These are phyloP conservation scores for Paragyromitra xinjiangensis DNA, from an alignment of 495 filamentous ascomycete genomes.

Conservation along the genomic window DNA sequence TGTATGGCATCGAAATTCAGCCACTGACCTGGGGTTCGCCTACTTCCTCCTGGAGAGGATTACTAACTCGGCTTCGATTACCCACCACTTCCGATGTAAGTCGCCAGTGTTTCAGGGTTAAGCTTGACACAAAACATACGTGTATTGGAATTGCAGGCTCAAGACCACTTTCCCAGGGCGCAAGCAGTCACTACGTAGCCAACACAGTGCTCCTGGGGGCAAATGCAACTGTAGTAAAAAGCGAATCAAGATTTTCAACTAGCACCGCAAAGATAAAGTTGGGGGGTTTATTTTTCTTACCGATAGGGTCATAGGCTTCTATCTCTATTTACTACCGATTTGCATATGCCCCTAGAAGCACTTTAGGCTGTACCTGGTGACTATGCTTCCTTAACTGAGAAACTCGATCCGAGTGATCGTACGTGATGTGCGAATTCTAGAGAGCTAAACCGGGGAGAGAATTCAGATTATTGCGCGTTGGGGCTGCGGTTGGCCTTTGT, in stretches of 20 bases:
- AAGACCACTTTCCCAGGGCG: constrained; percentile 8
- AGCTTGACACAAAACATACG: constrained; percentile 24
- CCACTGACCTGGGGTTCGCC: constrained; percentile 21
- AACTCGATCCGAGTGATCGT: constrained; percentile 43
- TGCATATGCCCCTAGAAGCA: not conserved
- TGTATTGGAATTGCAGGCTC: constrained; percentile 20
- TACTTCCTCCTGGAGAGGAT: not conserved
- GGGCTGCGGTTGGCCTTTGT: not conserved
- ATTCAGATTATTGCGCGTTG: constrained; percentile 1
- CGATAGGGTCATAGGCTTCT: constrained; percentile 12
- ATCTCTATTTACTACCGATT: not conserved
- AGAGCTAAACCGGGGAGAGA: not conserved
- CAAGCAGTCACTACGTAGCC: constrained; percentile 16
- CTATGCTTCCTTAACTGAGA: not conserved
- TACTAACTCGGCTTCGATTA: constrained; percentile 10
- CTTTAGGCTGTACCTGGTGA: constrained; percentile 5
- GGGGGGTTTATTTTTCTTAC: constrained; percentile 3
- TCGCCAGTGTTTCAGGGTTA: constrained; percentile 31
- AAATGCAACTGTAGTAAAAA: constrained; percentile 31
- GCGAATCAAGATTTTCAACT: constrained; percentile 7
- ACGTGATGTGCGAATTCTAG: constrained; percentile 33
- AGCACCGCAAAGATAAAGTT: not conserved
- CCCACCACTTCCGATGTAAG: constrained; percentile 24
- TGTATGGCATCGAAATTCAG: not conserved
- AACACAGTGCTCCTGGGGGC: constrained; percentile 9